Evolutionary conservation across 805 yeast genomes (phyloP), one percentile per base, ranked within the genome.

Genomic region (Nakazawaea peltata): DNA sequence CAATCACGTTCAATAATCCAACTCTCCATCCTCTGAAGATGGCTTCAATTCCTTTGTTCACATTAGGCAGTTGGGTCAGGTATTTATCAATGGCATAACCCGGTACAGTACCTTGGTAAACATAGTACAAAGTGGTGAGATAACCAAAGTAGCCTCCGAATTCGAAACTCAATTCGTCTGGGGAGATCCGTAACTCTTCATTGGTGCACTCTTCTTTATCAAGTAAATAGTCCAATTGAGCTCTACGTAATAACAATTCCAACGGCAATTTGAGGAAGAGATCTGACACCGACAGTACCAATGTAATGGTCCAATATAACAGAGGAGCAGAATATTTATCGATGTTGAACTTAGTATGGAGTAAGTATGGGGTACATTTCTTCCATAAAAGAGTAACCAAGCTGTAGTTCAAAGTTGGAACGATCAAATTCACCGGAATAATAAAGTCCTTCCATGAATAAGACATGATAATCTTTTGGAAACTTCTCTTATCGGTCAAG

Each of bases 11-110:
- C 39, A 86, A 55, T 9, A 83, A 65, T 19, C 94, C 94, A 28
- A 86, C 77, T 53, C 85, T 73, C 97, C 97, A 90, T 25, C 97
- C 98, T 45, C 90, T 71, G 67, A 84, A 88, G 18, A 80, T 54
- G 1, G 66, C 71, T 28, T 69, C 69, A 44, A 67, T 43, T 1
- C 77, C 70, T 32, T 65, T 56, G 24, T 67, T 62, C 7, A 65
- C 54, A 26, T 71, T 58, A 21, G 53, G 65, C 26, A 57, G 57
- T 27, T 54, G 48, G 22, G 53, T 41, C 8, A 43, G 38, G 19
- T 46, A 42, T 8, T 52, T 44, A n/a, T 45, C 42, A 6, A 41
- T 38, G 25, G 51, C 51, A 17, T 45, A 41, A 18, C 53, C 46
- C 4, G 49, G 60, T 37, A 30, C 60, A 28, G 48, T 48, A 28